Base-by-base conservation (phyloP, 305 asterid genomes). In the Fraxinus sp. region DNA sequence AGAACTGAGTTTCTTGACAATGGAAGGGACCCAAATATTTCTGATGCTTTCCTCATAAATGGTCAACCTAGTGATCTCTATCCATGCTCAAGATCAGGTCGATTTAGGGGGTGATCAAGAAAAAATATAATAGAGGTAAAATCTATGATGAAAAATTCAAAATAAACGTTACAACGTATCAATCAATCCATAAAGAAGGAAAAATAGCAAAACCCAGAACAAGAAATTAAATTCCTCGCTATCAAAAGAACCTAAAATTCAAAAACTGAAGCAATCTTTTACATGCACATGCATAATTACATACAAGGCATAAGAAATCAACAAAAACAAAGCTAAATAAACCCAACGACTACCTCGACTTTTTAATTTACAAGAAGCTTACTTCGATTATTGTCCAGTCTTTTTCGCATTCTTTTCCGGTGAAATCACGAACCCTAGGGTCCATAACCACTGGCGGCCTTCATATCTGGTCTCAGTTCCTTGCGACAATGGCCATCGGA, bases 61-160 rank as follows among this genome's bases (percentile, higher is more conserved):
- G 57, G 18, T 14, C 18, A 46, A 13, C 18, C 18, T 46, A 13
- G 18, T 0, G 57, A 46, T 13, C 18, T 14, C 57, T 46, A 46
- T 46, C 57, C 57, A 13, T 46, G 57, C 18, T 46, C 57, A 14
- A 46, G 57, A 46, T 13, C 57, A 4, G 1, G 57, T 13, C 2
- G n/a, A 14, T 46, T 46, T 46, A 0, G 3, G 5, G 46, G 10
- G 46, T 20, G 36, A 78, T 14, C 26, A 80, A 46, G 20, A 37
- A 2, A 72, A 36, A 71, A 49, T 4, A 74, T 35, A 86, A 78
- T 80, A 86, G 85, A 59, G 49, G 30, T 24, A 82, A 81, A 85
- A 87, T 74, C 81, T 46, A 75, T 18, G 14, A 28, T 72, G 16
- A 8, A 77, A 80, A 26, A 13, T 13, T 37, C 9, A 2, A 66